Conservation (phyloP, 2,329 filamentous ascomycete genomes). For the Ophiostoma triangulosporum region DNA sequence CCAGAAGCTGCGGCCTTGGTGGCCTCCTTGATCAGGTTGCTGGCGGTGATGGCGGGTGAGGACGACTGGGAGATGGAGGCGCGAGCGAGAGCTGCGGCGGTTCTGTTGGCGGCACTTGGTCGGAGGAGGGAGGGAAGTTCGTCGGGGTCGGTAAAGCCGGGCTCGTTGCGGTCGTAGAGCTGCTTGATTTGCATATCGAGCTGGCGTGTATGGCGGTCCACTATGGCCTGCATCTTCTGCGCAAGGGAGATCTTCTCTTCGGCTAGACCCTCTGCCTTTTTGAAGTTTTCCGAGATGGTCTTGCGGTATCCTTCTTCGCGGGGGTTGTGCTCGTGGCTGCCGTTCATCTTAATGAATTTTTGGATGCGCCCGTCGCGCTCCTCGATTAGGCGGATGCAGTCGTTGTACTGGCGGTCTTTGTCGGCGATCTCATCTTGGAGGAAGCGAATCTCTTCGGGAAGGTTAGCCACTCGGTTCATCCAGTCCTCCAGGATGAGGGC, state of each 20-base stretch:
- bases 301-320: slow-evolving; percentile 58
- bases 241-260: slow-evolving; percentile 61
- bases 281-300: slow-evolving; percentile 53
- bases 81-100: slow-evolving; percentile 24
- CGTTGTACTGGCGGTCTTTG: slow-evolving; percentile 60
- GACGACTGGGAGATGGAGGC: slow-evolving; percentile 16
- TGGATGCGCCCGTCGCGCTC: slow-evolving; percentile 64
- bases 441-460: slow-evolving; percentile 71
- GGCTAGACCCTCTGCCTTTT: slow-evolving; percentile 55
- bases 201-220: slow-evolving; percentile 49
- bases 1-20: slow-evolving; percentile 1
- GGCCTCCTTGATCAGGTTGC: slow-evolving; percentile 15
- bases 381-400: slow-evolving; percentile 54
- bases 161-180: slow-evolving; percentile 47
- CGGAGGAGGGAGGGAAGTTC: slow-evolving; percentile 50
- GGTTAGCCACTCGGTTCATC: slow-evolving; percentile 60
- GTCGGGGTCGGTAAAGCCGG: slow-evolving; percentile 47
- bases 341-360: slow-evolving; percentile 67
- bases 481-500: slow-evolving; percentile 67
- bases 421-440: slow-evolving; percentile 72
- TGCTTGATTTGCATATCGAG: slow-evolving; percentile 51
- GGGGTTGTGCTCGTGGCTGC: slow-evolving; percentile 59
- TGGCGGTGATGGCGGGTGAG: slow-evolving; percentile 6
- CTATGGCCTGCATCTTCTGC: slow-evolving; percentile 45
- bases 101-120: slow-evolving; percentile 39